Evolutionary conservation across 176 grass and related monocot genomes (phyloP), one percentile per base, ranked within the genome.

Genomic region (Canna indica): DNA sequence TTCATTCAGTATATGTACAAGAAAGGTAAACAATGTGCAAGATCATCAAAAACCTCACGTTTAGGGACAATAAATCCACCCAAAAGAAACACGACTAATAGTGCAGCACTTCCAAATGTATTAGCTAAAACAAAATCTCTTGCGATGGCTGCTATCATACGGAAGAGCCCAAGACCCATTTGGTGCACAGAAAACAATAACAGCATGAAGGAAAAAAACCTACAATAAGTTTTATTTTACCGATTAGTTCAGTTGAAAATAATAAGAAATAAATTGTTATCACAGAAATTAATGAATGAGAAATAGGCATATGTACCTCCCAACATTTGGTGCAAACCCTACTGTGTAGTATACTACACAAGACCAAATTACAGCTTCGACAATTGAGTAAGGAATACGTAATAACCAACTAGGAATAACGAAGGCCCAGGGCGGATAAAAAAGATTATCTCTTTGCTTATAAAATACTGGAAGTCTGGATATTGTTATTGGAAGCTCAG

Each of bases 81-180:
- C 77, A 87, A 74, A 26, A 91, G 81, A 66, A 91, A 84, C 62
- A 81, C 81, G 32, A 75, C 72, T 71, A 91, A 47, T 36, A 91
- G 20, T 61, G 74, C 78, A 74, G 73, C 36, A 20, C 84, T 87
- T 74, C 84, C 88, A 77, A 91, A 91, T 72, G 84, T 91, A 60
- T 84, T 87, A 34, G 88, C 88, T 4, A 91, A 36, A 27, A 75
- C 77, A 39, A 84, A 70, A 68, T 87, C 84, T 54, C 88, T 72
- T 81, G 88, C 78, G 81, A 91, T 33, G 74, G 84, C 78, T 39
- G 81, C 88, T 81, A 91, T 91, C 81, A 84, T 76, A 27, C 88
- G 81, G 70, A 91, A 91, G 59, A 91, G 82, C 4, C 88, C 88
- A 59, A 91, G 64, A 50, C 84, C 88, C 88, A 91, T 91, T 91